Base-by-base conservation (phyloP, 768 basidiomycete genomes). In the Panus rudis region DNA sequence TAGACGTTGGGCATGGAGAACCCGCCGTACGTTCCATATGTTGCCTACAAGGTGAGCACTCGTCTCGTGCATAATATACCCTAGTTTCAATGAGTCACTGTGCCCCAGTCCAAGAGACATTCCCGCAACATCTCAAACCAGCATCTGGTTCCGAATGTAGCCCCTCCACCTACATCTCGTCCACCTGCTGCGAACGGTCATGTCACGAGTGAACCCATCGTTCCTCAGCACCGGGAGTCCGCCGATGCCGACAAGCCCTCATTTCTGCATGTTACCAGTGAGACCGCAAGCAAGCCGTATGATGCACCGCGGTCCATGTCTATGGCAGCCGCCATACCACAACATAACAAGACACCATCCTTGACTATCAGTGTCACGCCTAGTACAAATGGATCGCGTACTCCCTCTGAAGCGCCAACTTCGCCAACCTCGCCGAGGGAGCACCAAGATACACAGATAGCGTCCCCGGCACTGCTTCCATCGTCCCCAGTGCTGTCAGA, bases 31-130 rank as follows among this genome's bases (percentile, higher is more conserved):
- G 64, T 76, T 11, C 70, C 73, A 4, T 76, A 76, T 58, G 71
- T 71, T 50, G 67, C 73, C 0, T 75, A 75, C 60, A 71, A 56
- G 62, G 33, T 35, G 33, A 35, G 73, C 70, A 41, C 42, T 57
- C 49, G 1, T 12, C 26, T 21, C 24, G 12, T 42, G 26, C 26
- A 43, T 34, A n/a, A n/a, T n/a, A 23, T 49, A 23, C 25, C 11
- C 20, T 21, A 20, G 27, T 14, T 0, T 42, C 5, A 4, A 39
- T 34, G 21, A 8, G 21, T 17, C 33, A 16, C 7, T 7, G 42
- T 17, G n/a, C 16, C 19, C 11, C 19, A 75, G 73, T 64, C 74
- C 11, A 75, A 73, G 55, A 64, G 73, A 20, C 74, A 75, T 48
- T 69, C 68, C 1, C 64, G 70, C 39, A 63, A 57, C 3, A 39